Percentiles rank a stretch among this genome's conserved stretches.
phyloP scores from a whole-genome alignment of 306 rosid genomes.

The Quercus berberidifolia region DNA sequence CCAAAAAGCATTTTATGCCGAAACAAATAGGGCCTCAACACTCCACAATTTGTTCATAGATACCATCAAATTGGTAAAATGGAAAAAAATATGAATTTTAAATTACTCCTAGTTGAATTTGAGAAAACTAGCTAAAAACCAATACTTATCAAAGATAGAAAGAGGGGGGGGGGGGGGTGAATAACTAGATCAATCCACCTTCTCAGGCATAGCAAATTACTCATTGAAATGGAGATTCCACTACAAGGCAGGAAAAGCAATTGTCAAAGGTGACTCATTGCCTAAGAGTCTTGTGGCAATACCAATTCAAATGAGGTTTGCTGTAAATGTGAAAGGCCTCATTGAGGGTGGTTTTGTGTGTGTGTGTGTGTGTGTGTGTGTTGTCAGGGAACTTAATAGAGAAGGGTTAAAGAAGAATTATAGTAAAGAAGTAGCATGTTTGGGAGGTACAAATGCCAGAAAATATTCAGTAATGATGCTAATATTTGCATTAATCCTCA shows the following conservation, averaged over 20 bases:
- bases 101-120: too few relatives aligned
- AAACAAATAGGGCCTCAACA: too few relatives aligned
- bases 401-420: background rate
- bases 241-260: background rate
- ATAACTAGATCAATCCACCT: background rate
- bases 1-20: too few relatives aligned
- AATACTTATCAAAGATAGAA: too few relatives aligned
- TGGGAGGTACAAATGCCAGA: background rate
- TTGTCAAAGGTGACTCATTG: background rate
- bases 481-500: background rate
- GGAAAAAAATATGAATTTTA: too few relatives aligned
- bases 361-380: too few relatives aligned
- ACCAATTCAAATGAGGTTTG: background rate
- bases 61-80: too few relatives aligned
- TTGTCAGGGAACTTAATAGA: background rate
- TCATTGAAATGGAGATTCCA: background rate
- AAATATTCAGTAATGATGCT: background rate
- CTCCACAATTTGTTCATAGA: too few relatives aligned
- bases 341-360: too few relatives aligned
- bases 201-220: background rate
- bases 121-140: too few relatives aligned
- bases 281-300: background rate
- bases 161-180: too few relatives aligned
- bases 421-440: background rate
- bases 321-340: background rate